Evolutionary conservation across 2,329 filamentous ascomycete species (phyloP).

Genomic region (Clarireedia hainanense): DNA sequence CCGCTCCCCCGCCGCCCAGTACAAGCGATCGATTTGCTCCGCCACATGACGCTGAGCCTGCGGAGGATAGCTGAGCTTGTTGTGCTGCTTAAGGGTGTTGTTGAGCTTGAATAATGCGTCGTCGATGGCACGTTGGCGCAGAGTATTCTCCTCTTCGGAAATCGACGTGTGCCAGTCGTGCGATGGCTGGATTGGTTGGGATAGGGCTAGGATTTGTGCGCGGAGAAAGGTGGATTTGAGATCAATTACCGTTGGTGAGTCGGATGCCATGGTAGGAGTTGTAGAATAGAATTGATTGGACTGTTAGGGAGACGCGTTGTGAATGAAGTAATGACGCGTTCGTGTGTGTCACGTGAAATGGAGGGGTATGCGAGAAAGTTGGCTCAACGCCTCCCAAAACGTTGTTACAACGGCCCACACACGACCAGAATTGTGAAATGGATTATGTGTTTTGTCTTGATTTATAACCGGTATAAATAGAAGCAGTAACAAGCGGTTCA

Average conservation of each 20-base stretch:
- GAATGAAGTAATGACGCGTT: no score
- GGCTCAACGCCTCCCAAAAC: no score
- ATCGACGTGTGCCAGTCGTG: constrained; percentile 33
- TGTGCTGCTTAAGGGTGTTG: constrained; percentile 55
- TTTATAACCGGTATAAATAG: no score
- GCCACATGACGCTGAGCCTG: constrained; percentile 64
- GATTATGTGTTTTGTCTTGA: no score
- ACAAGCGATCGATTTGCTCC: constrained; percentile 63
- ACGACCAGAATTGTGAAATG: no score
- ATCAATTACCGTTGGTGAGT: constrained; percentile 44
- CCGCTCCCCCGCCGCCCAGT: constrained; percentile 42
- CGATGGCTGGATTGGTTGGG: constrained; percentile 33
- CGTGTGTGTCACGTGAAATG: no score
- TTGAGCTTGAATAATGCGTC: constrained; percentile 53
- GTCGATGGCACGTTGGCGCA: constrained; percentile 42
- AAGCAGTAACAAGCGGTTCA: no score
- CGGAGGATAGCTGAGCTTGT: constrained; percentile 56
- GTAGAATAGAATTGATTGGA: no score
- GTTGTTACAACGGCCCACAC: no score
- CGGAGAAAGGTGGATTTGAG: constrained; percentile 51
- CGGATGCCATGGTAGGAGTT: constrained; percentile 11
- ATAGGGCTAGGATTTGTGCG: constrained; percentile 28
- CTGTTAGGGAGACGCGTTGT: no score
- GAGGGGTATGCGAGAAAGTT: no score
- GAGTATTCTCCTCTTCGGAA: constrained; percentile 35